Conservation (phyloP, 108 stramenopile genomes). For the Discostella stelligeroides region DNA sequence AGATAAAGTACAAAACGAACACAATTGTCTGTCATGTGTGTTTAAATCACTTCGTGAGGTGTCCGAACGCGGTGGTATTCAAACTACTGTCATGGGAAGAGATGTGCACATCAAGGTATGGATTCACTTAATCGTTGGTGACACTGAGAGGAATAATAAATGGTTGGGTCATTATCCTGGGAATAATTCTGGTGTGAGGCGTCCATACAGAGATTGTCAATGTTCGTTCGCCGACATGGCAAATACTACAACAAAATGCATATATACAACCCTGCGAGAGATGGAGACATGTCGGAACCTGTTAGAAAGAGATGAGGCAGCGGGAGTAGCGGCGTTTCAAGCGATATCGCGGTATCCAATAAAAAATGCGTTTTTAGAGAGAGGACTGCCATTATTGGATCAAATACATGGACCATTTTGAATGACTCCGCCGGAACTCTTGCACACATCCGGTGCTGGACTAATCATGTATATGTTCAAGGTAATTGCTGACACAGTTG, state of each 20-base stretch:
- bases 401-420: not conserved
- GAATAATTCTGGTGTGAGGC: not conserved
- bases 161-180: conserved; percentile 1
- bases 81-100: not conserved
- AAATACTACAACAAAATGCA: not conserved
- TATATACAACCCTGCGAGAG: too few species aligned
- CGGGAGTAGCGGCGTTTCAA: too few species aligned
- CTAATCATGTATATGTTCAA: conserved; percentile 4
- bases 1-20: not conserved
- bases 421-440: not conserved
- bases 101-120: not conserved
- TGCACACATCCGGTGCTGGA: not conserved
- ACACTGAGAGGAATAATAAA: not conserved
- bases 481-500: not conserved
- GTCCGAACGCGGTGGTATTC: not conserved
- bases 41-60: not conserved
- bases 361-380: too few species aligned
- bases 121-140: not conserved
- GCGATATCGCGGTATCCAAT: too few species aligned
- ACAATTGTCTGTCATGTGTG: not conserved
- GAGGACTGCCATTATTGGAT: not conserved
- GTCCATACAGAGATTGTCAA: not conserved
- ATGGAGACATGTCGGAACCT: too few species aligned
- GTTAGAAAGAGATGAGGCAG: not conserved
- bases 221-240: not conserved